Percentiles rank a stretch among this genome's conserved stretches.
phyloP scores from a whole-genome alignment of 2,329 filamentous ascomycete genomes.

The Talaromyces verruculosus region DNA sequence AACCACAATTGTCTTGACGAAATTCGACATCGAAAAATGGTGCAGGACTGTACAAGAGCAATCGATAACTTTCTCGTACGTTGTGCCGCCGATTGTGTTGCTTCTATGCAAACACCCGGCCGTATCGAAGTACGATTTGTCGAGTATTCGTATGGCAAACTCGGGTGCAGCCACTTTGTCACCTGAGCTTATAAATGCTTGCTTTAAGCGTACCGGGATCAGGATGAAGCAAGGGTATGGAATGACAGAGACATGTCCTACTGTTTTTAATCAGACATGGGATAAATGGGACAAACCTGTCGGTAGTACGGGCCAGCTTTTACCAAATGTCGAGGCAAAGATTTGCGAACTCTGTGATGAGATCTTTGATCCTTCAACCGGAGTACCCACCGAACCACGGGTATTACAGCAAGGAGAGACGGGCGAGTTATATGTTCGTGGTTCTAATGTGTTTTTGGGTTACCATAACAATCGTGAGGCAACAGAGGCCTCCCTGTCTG shows the following conservation, averaged over 20 bases:
- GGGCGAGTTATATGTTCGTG: slow-evolving; percentile 48
- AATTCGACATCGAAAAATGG: slow-evolving; percentile 27
- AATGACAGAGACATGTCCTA: slow-evolving; percentile 49
- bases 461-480: slow-evolving; percentile 46
- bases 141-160: slow-evolving; percentile 38
- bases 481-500: slow-evolving; percentile 40
- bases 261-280: slow-evolving; percentile 44
- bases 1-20: background rate
- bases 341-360: slow-evolving; percentile 41
- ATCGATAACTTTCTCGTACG: slow-evolving; percentile 43
- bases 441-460: slow-evolving; percentile 46
- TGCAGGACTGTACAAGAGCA: slow-evolving; percentile 42
- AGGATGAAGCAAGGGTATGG: slow-evolving; percentile 47
- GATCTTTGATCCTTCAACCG: background rate
- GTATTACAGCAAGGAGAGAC: slow-evolving; percentile 33
- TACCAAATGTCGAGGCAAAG: slow-evolving; percentile 44
- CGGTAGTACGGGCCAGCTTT: slow-evolving; percentile 39
- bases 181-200: slow-evolving; percentile 34
- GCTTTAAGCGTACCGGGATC: slow-evolving; percentile 39
- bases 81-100: slow-evolving; percentile 43
- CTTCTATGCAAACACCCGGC: slow-evolving; percentile 39
- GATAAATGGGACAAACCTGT: slow-evolving; percentile 33
- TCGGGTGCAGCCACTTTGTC: slow-evolving; percentile 40
- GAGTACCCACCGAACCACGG: slow-evolving; percentile 31
- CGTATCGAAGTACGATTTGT: slow-evolving; percentile 38